Evolutionary conservation across 331 rosid species (phyloP).

Genomic region (Rosa hybrid): DNA sequence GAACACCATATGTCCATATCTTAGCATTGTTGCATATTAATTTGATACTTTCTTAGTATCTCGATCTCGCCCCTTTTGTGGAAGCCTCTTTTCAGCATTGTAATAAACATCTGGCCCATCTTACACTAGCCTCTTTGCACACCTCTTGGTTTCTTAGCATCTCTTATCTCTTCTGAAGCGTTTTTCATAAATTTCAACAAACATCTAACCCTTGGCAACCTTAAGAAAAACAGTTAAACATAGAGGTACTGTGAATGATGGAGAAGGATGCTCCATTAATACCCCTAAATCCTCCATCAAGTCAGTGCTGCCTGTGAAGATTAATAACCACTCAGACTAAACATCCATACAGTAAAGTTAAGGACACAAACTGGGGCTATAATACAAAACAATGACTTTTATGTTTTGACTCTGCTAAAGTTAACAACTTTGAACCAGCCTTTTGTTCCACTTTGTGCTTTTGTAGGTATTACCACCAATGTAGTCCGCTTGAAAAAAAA

Average conservation of each 20-base stretch:
- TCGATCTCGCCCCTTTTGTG: not conserved
- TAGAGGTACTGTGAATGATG: not conserved
- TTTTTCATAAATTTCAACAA: not conserved
- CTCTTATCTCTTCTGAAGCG: not conserved
- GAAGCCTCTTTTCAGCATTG: not conserved
- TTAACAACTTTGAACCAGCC: constrained; percentile 54
- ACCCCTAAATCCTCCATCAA: not conserved
- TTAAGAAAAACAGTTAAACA: not conserved
- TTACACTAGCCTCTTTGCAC: not conserved
- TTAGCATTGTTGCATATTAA: not conserved
- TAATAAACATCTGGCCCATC: not conserved
- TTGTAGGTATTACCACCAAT: constrained; percentile 41
- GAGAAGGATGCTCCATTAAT: not conserved
- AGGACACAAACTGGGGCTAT: constrained; percentile 34
- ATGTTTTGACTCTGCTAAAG: constrained; percentile 66
- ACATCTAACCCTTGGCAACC: not conserved
- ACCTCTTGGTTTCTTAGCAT: not conserved
- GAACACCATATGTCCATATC: not conserved
- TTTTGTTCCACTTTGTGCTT: constrained; percentile 51
- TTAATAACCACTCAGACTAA: not conserved
- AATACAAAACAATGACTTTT: constrained; percentile 43
- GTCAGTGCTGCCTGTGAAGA: not conserved
- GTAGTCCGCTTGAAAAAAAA: constrained; percentile 19
- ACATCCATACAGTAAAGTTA: not conserved
- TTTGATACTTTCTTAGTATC: not conserved